Evolutionary conservation across 129 eudicot species (phyloP), one percentile per base, ranked within the genome.

Genomic region (Arctium minus): DNA sequence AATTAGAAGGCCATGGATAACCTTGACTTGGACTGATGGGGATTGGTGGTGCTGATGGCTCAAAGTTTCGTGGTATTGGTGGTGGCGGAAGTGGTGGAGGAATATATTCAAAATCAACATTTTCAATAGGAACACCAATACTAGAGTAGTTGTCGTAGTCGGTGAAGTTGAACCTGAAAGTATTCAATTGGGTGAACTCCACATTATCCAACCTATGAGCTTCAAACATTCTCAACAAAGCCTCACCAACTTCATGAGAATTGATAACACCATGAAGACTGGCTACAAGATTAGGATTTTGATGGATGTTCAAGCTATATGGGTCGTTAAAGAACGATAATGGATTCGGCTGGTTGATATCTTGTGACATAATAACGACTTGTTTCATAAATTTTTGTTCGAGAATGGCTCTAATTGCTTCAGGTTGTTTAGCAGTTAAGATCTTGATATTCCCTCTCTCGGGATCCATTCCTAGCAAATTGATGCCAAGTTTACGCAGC

Each of bases 341-440:
- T 31, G 11, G 39, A 32, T 70, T 70, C 32, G 40, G 40, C 0
- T 70, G 40, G 6, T 6, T 68, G 73, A 1, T 7, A 11, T 70
- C 18, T 70, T 2, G 74, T 70, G 40, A 70, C 4, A 70, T 1
- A 32, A 31, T 31, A n/a, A 70, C 38, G 0, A 13, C 9, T 46
- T 75, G 40, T 46, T 37, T 75, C 6, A 18, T 18, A 29, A 75
- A 36, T 6, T 48, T 46, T 75, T 46, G 37, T 13, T 74, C 75
- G 1, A 80, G 32, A 15, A 53, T 33, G 5, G 18, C 37, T 42
- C 75, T 48, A 31, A 85, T 27, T 32, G 53, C 76, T 2, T 77
- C 42, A n/a, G 84, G 77, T 38, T 85, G 84, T 9, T 46, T 70
- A 3, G 84, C 53, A 39, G 53, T 79, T 42, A 32, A 64, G 56